Conservation (phyloP, 2,329 filamentous ascomycete genomes). For the Fusarium sp. region DNA sequence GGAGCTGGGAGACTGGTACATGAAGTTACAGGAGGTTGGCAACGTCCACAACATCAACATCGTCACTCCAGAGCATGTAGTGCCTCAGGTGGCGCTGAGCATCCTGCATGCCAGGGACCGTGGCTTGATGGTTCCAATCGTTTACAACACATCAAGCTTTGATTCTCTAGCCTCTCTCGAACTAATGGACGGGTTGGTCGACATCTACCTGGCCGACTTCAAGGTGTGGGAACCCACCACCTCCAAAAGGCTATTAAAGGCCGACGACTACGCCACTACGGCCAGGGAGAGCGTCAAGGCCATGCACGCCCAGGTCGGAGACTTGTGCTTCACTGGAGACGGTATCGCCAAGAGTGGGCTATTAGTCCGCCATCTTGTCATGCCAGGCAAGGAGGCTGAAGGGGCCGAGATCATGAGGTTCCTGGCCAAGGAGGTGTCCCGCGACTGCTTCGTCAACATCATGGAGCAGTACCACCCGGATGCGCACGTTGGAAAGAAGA, state of each 20-base stretch:
- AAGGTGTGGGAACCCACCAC: slow-evolving; percentile 80
- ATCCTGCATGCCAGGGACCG: slow-evolving; percentile 79
- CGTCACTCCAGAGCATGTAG: slow-evolving; percentile 87
- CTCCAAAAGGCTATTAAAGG: slow-evolving; percentile 79
- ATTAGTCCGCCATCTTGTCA: slow-evolving; percentile 82
- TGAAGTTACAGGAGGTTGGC: slow-evolving; percentile 85
- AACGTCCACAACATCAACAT: slow-evolving; percentile 91
- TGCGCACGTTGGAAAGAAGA: slow-evolving; percentile 82
- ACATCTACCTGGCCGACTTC: slow-evolving; percentile 91
- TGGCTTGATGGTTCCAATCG: slow-evolving; percentile 77
- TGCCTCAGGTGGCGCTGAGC: slow-evolving; percentile 82
- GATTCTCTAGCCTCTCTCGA: slow-evolving; percentile 79
- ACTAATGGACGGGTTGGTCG: slow-evolving; percentile 81
- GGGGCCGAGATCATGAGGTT: slow-evolving; percentile 80
- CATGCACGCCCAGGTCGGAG: slow-evolving; percentile 86
- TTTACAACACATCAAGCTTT: slow-evolving; percentile 88
- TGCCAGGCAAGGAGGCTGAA: slow-evolving; percentile 84
- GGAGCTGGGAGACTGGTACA: slow-evolving; percentile 82
- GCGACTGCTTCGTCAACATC: slow-evolving; percentile 83
- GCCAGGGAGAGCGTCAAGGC: slow-evolving; percentile 82
- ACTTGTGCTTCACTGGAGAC: slow-evolving; percentile 84
- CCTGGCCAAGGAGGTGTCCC: slow-evolving; percentile 78
- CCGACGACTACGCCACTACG: slow-evolving; percentile 77
- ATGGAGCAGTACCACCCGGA: slow-evolving; percentile 91
- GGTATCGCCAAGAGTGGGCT: slow-evolving; percentile 84